Evolutionary conservation across 306 rosid genomes (phyloP), one percentile per base, ranked within the genome.

Genomic region (Trifolium pratense): DNA sequence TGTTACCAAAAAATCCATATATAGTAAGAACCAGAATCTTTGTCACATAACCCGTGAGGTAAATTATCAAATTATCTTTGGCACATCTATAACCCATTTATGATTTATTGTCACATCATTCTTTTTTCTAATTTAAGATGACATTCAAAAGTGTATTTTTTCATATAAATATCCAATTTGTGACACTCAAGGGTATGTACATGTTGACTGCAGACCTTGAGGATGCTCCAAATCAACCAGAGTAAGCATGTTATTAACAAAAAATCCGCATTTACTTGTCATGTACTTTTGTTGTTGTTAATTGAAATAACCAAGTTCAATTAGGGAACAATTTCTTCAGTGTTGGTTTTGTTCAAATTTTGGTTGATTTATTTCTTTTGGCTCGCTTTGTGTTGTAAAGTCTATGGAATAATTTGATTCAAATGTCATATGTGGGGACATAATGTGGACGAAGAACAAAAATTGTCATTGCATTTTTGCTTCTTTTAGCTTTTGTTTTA

Each of bases 1-100:
- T 18, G 97, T 89, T 48, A 92, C 97, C 12, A 92, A 90, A 85
- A 92, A 90, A 77, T 92, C 96, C 57, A 90, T 92, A 61, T 92
- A 90, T 78, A 92, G 98, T 81, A 84, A 97, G 75, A 97, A 92
- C 55, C 81, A 92, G 40, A 92, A 92, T 80, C 83, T 90, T 36
- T 90, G 95, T 95, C 98, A 90, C 83, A 86, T 92, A 52, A 92
- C 95, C 70, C 98, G 88, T 14, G 92, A 88, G 92, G 98, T 90
- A 82, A 59, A 9, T n/a, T 69, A 60, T 16, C 5, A 25, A 26
- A 25, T 43, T 66, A 43, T 70, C 57, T 21, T 21, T 21, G 25
- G 25, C 25, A 21, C 25, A n/a, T n/a, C n/a, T n/a, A 21, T 21
- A 21, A 21, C 25, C 25, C 25, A 21, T 17, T 17, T 51, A 8